These are phyloP conservation scores for Leccinellum rugosiceps DNA, from an alignment of 768 basidiomycete genomes.

Conservation along the genomic window DNA sequence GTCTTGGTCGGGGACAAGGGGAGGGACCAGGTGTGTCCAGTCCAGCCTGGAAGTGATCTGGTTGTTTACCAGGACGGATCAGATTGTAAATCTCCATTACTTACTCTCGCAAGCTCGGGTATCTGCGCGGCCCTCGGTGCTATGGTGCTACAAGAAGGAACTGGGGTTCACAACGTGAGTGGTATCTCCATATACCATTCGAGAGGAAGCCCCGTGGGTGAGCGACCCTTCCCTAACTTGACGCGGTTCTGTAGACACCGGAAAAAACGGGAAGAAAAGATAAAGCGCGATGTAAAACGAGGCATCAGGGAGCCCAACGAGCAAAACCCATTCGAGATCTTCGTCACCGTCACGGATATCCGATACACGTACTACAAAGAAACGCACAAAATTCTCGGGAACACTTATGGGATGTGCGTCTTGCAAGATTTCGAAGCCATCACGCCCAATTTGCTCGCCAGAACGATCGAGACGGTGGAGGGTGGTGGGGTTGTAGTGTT, in stretches of 20 bases:
- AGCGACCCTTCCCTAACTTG: not conserved
- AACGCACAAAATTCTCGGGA: constrained; percentile 92
- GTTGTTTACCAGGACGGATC: constrained; percentile 1
- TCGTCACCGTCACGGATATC: constrained; percentile 98
- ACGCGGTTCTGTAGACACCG: constrained; percentile 59
- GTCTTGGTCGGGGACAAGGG: constrained; percentile 94
- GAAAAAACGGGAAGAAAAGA: constrained; percentile 95
- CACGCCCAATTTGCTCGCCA: constrained; percentile 93
- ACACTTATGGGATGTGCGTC: constrained; percentile 96
- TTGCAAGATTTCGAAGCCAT: constrained; percentile 98
- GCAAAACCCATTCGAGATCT: constrained; percentile 96
- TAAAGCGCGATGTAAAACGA: constrained; percentile 93
- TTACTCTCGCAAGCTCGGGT: constrained; percentile 88
- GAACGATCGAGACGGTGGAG: constrained; percentile 98
- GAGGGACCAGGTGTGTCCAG: constrained; percentile 70
- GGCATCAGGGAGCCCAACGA: constrained; percentile 93
- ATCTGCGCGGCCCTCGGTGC: constrained; percentile 83
- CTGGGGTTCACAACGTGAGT: constrained; percentile 90
- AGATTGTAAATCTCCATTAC: constrained; percentile 96
- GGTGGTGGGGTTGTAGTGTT: constrained; percentile 90
- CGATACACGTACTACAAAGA: constrained; percentile 99
- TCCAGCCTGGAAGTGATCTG: not conserved
- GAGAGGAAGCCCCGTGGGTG: not conserved
- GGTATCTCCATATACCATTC: not conserved
- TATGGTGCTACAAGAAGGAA: constrained; percentile 99